phyloP scores from a whole-genome alignment of 169 alveolate genomes.

The Eimeria maxima region DNA sequence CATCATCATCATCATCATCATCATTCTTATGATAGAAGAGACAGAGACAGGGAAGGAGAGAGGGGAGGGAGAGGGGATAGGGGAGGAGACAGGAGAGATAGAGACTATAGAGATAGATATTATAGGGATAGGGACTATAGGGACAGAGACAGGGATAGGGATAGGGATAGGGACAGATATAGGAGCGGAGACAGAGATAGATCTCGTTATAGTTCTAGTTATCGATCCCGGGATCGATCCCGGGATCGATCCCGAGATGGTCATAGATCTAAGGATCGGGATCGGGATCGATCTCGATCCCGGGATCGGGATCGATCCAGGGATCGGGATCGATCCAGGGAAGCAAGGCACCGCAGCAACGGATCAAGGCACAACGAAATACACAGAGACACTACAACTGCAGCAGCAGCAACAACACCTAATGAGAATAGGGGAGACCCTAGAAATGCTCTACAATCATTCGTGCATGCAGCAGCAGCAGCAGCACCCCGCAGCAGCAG shows the following conservation, averaged over 20 bases:
- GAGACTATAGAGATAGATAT: conserved; percentile 49
- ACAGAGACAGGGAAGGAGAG: conserved; percentile 21
- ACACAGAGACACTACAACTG: not conserved
- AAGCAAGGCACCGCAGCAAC: conserved; percentile 37
- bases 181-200: conserved; percentile 17
- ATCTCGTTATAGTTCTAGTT: not conserved
- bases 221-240: not conserved
- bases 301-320: conserved; percentile 17
- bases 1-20: too few relatives aligned
- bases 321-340: conserved; percentile 19
- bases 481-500: not conserved
- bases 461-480: conserved; percentile 31
- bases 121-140: conserved; percentile 33
- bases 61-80: not conserved
- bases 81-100: not conserved
- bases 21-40: too few relatives aligned
- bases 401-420: conserved; percentile 8
- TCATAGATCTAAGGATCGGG: not conserved
- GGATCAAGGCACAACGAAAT: conserved; percentile 2
- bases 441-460: conserved; percentile 25
- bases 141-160: conserved; percentile 15
- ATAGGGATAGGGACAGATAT: conserved; percentile 7
- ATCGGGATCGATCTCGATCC: too few relatives aligned
- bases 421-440: conserved; percentile 54
- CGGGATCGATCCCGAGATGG: conserved; percentile 20